These are phyloP conservation scores for Cyclotella kingstonii DNA, from an alignment of 108 stramenopile genomes.

Conservation along the genomic window DNA sequence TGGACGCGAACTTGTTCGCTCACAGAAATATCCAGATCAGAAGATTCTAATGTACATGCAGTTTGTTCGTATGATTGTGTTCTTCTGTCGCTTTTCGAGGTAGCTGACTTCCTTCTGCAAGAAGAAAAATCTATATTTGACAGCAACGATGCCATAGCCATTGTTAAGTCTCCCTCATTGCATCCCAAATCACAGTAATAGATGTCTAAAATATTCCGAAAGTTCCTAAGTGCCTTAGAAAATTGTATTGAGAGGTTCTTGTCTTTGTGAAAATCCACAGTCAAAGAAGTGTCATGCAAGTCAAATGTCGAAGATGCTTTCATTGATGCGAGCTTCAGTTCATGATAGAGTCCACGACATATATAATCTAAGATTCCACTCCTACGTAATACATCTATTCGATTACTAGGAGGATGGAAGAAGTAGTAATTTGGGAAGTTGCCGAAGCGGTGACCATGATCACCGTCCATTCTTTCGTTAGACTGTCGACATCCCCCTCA, in stretches of 20 bases:
- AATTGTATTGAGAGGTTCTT: no score
- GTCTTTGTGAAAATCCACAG: no score
- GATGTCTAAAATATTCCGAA: no score
- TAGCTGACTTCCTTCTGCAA: no score
- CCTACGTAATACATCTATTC: constrained; percentile 21
- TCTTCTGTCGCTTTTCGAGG: no score
- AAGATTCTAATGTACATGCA: background rate
- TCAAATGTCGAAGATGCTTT: background rate
- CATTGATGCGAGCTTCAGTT: background rate
- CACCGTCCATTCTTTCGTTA: constrained; percentile 1
- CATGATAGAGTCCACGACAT: background rate
- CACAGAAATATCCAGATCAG: background rate
- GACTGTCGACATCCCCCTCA: no score
- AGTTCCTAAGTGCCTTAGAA: background rate
- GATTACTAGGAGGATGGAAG: constrained; percentile 47
- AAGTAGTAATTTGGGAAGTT: constrained; percentile 62
- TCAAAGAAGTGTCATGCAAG: no score
- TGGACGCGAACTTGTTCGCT: constrained; percentile 8
- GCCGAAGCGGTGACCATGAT: constrained; percentile 27
- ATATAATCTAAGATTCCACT: constrained; percentile 20
- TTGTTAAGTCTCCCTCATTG: constrained; percentile 56
- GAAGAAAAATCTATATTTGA: background rate
- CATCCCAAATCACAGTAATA: constrained; percentile 58
- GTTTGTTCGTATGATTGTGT: background rate
- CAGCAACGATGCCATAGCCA: constrained; percentile 34